phyloP scores from a whole-genome alignment of 805 yeast genomes.

The Starmerella vaccinii region DNA sequence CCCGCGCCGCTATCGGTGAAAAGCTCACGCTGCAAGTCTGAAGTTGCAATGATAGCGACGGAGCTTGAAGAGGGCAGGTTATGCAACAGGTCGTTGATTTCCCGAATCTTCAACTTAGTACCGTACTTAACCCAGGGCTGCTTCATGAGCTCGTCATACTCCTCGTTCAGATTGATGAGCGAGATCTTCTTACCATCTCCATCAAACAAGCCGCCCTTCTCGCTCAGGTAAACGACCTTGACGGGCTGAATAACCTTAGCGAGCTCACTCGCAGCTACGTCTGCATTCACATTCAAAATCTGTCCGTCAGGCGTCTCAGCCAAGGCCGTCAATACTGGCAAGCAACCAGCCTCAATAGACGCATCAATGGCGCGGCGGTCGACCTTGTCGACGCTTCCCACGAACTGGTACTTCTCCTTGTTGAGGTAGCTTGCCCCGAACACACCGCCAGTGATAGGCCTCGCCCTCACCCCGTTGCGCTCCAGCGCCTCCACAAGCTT shows the following conservation, averaged over 20 bases:
- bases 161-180: constrained; percentile 89
- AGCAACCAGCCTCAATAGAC: constrained; percentile 87
- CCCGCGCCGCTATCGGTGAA: constrained; percentile 99
- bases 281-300: constrained; percentile 94
- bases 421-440: constrained; percentile 88
- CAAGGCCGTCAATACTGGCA: constrained; percentile 89
- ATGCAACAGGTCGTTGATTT: constrained; percentile 86
- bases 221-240: constrained; percentile 90
- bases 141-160: constrained; percentile 79
- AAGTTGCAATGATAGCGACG: constrained; percentile 92
- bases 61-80: constrained; percentile 94
- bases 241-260: constrained; percentile 95
- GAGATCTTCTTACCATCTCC: constrained; percentile 86
- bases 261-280: constrained; percentile 96
- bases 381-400: constrained; percentile 79
- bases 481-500: constrained; percentile 92
- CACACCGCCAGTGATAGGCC: constrained; percentile 98
- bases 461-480: constrained; percentile 91
- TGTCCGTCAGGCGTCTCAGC: constrained; percentile 98
- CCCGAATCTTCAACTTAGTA: constrained; percentile 91
- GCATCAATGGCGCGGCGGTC: constrained; percentile 88
- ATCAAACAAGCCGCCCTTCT: constrained; percentile 93
- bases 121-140: constrained; percentile 99
- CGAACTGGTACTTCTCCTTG: constrained; percentile 80
- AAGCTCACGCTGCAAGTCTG: constrained; percentile 90